Evolutionary conservation across 305 asterid species (phyloP).

Genomic region (Euphrasia arctica): DNA sequence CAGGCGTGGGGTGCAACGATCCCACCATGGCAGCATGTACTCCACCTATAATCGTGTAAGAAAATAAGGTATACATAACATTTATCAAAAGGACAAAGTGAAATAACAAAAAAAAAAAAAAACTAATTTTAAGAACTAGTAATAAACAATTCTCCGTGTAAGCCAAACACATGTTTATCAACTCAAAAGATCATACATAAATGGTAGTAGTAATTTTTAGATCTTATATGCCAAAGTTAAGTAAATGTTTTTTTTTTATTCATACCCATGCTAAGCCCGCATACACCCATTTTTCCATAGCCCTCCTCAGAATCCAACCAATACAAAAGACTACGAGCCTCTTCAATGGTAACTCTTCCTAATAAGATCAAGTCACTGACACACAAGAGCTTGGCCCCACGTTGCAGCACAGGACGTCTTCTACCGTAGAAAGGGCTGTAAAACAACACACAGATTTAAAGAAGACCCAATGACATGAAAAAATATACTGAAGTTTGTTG

Average conservation of each 20-base stretch:
- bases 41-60: slow-evolving; percentile 56
- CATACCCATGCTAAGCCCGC: slow-evolving; percentile 99
- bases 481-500: slow-evolving; percentile 12
- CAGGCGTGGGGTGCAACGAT: slow-evolving; percentile 77
- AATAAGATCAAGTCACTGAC: slow-evolving; percentile 91
- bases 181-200: slow-evolving; percentile 13
- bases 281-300: slow-evolving; percentile 92
- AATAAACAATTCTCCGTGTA: too few relatives aligned
- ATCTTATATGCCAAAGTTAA: slow-evolving; percentile 5
- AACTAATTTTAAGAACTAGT: too few relatives aligned
- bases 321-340: slow-evolving; percentile 83
- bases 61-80: background rate
- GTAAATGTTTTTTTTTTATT: background rate
- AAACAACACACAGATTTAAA: slow-evolving; percentile 15
- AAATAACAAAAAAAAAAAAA: background rate
- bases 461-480: slow-evolving; percentile 22
- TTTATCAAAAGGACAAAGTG: too few relatives aligned
- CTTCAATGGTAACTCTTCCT: slow-evolving; percentile 97
- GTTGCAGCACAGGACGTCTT: slow-evolving; percentile 92
- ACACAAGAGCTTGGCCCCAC: slow-evolving; percentile 91
- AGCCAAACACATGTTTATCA: background rate
- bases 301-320: slow-evolving; percentile 94
- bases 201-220: background rate
- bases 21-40: slow-evolving; percentile 97
- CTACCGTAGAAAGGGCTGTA: slow-evolving; percentile 96